phyloP scores from a whole-genome alignment of 768 basidiomycete genomes.

The Brasilioporus rufonigricans region DNA sequence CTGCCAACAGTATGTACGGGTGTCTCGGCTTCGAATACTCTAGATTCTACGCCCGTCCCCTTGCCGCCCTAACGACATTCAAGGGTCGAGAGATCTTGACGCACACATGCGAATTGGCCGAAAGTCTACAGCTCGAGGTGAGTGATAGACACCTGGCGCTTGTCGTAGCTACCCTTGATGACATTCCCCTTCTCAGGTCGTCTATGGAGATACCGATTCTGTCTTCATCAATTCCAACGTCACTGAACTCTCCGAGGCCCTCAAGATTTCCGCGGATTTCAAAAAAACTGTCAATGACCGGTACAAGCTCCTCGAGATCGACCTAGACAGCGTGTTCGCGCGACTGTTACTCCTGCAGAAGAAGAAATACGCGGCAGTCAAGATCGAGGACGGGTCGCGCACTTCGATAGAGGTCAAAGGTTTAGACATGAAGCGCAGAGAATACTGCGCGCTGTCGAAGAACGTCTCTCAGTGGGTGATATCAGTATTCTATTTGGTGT shows the following conservation, averaged over 20 bases:
- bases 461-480: conserved; percentile 80
- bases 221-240: conserved; percentile 98
- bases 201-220: conserved; percentile 99
- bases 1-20: conserved; percentile 99
- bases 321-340: conserved; percentile 92
- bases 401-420: conserved; percentile 92
- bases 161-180: not conserved
- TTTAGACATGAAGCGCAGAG: conserved; percentile 97
- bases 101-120: conserved; percentile 89
- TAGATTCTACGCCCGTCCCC: conserved; percentile 91
- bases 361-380: conserved; percentile 98
- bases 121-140: conserved; percentile 86
- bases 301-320: conserved; percentile 94
- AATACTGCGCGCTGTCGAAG: conserved; percentile 91
- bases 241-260: conserved; percentile 81
- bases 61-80: conserved; percentile 97
- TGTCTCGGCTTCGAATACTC: conserved; percentile 98
- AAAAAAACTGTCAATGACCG: conserved; percentile 96
- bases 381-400: conserved; percentile 79
- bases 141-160: conserved; percentile 25
- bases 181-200: conserved; percentile 57
- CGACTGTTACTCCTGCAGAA: conserved; percentile 91
- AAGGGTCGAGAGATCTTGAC: conserved; percentile 98
- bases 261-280: conserved; percentile 88
- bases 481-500: not conserved